These are phyloP conservation scores for Carex littledalei DNA, from an alignment of 176 grass and related monocot genomes.

Conservation along the genomic window DNA sequence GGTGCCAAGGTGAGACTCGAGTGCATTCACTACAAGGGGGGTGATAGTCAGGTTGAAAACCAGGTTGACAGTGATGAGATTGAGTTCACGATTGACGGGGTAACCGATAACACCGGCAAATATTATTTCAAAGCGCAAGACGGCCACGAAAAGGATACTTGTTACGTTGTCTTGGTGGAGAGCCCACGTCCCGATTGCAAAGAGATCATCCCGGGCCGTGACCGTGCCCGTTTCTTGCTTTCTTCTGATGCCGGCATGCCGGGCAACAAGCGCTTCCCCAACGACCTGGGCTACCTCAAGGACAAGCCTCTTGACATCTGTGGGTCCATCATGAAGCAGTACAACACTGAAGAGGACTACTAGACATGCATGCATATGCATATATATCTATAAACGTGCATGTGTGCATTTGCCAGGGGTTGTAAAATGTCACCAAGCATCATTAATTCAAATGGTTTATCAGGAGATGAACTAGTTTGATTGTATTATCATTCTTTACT, in stretches of 20 bases:
- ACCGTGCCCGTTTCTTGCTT: constrained; percentile 43
- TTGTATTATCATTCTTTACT: not conserved
- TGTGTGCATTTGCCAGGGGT: not conserved
- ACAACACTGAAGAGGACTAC: constrained; percentile 41
- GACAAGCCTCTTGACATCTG: constrained; percentile 49
- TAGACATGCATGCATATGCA: not conserved
- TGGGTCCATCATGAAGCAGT: constrained; percentile 32
- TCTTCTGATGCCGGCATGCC: constrained; percentile 50
- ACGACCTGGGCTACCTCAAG: constrained; percentile 52
- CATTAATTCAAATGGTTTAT: not conserved
- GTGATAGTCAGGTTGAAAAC: not conserved
- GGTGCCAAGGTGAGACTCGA: constrained; percentile 61
- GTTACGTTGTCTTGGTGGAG: constrained; percentile 54
- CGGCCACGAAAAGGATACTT: constrained; percentile 65
- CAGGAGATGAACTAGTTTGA: not conserved
- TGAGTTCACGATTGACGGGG: constrained; percentile 16
- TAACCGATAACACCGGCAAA: constrained; percentile 44
- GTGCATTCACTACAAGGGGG: constrained; percentile 31
- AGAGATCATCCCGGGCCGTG: constrained; percentile 36
- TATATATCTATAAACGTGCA: too few species aligned
- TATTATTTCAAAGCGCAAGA: constrained; percentile 43
- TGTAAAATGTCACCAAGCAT: not conserved
- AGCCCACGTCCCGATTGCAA: constrained; percentile 44
- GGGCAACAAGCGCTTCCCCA: constrained; percentile 40
- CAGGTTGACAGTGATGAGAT: too few species aligned